Evolutionary conservation across 2,329 filamentous ascomycete species (phyloP), one percentile per base, ranked within the genome.

Genomic region (Aspergillus fumigatiaffinis): DNA sequence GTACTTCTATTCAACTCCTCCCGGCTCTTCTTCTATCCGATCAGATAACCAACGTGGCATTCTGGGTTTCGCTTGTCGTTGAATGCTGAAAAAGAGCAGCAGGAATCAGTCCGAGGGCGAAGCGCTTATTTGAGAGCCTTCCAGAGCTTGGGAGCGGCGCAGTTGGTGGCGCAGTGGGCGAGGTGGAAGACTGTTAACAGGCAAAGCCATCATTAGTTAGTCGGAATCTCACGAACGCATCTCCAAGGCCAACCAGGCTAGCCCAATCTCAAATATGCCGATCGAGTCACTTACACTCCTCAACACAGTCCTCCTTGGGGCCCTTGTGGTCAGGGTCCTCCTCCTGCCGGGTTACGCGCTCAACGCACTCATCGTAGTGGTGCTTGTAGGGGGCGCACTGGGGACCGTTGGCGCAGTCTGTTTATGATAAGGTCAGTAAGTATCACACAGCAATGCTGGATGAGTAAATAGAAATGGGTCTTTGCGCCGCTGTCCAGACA

Each of bases 311-410:
- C 85, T 99, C 94, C 71, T 90, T 87, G 69, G 87, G 81, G 55
- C 82, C 87, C 79, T 87, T 86, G 78, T 84, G 82, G 68, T 88
- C 86, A 64, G 88, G 84, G 68, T 88, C 85, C 71, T 91, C 86
- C 68, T 82, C 75, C 73, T 83, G 77, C 70, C 65, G 78, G 60
- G 87, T 91, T 68, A 99, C 94, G 71, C 94, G 92, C 85, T 96
- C 92, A 69, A 93, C 92, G 77, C 94, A 99, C 81, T 97, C 91
- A 66, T 97, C 93, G 77, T 89, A 97, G 85, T 99, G 94, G 84
- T 97, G 93, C 87, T 97, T 99, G 73, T 86, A 85, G 59, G 89
- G 87, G 61, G 88, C 83, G 80, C 94, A 99, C 78, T 90, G 82
- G 77, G 88, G 84, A 64, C 92, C 92, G 77, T 93, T 86, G 78